Evolutionary conservation across 371 early-diverging fungal genomes (phyloP).

Genomic region (Thermomucor indicae-seudaticae): DNA sequence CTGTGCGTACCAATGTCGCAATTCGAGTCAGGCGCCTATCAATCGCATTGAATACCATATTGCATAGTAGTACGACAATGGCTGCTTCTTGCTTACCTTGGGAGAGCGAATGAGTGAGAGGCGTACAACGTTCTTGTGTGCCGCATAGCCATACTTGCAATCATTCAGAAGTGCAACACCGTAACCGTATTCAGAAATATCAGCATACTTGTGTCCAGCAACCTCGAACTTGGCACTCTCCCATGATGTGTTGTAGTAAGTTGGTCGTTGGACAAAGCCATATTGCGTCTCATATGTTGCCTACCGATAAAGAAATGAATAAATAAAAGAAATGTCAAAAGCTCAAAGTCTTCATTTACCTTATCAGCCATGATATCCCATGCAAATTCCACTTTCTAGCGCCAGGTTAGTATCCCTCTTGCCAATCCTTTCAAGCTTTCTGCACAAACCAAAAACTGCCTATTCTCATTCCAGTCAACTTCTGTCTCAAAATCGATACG

Average conservation of each 20-base stretch:
- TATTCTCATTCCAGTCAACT: conserved; percentile 92
- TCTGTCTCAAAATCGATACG: conserved; percentile 84
- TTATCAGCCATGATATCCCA: conserved; percentile 80
- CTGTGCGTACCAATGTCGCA: conserved; percentile 53
- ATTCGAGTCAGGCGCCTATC: conserved; percentile 53
- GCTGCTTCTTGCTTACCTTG: conserved; percentile 71
- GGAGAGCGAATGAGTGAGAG: conserved; percentile 85
- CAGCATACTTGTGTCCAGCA: conserved; percentile 90
- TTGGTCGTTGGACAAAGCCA: conserved; percentile 88
- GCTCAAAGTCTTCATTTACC: conserved; percentile 18
- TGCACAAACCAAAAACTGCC: conserved; percentile 72
- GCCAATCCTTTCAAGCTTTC: too few species aligned
- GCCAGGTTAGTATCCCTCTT: background rate
- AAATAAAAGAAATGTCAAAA: background rate
- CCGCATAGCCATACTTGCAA: conserved; percentile 87
- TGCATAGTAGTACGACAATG: conserved; percentile 38
- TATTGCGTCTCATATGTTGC: conserved; percentile 96
- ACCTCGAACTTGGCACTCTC: conserved; percentile 80
- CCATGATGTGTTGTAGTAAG: conserved; percentile 91
- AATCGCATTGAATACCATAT: background rate
- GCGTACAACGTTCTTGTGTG: conserved; percentile 76
- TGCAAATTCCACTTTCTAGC: conserved; percentile 86
- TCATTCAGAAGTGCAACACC: conserved; percentile 93
- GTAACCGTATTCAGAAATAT: conserved; percentile 91
- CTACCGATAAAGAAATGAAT: conserved; percentile 12